Evolutionary conservation across 805 yeast genomes (phyloP).

Genomic region (Kregervanrija pseudodelftensis): DNA sequence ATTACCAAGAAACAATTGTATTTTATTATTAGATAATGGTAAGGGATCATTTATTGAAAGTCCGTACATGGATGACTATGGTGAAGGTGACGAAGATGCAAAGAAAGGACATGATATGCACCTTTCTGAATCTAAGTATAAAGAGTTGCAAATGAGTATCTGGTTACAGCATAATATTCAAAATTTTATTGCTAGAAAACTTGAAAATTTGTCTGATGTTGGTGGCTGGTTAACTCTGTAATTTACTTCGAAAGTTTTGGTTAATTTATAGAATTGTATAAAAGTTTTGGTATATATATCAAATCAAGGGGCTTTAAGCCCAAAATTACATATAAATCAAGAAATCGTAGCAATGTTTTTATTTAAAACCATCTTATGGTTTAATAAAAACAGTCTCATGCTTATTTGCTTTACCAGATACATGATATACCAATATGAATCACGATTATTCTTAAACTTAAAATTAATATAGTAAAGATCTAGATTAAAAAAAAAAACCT

Average conservation of each 20-base stretch:
- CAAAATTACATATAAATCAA: too few species aligned
- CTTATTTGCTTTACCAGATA: too few species aligned
- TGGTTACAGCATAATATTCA: slow-evolving; percentile 80
- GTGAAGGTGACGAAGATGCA: slow-evolving; percentile 72
- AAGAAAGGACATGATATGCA: slow-evolving; percentile 68
- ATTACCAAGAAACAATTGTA: slow-evolving; percentile 59
- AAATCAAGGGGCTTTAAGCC: not conserved
- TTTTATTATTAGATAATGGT: slow-evolving; percentile 58
- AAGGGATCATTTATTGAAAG: slow-evolving; percentile 81
- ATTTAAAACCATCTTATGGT: too few species aligned
- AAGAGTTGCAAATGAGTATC: slow-evolving; percentile 53
- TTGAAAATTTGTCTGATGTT: slow-evolving; percentile 72
- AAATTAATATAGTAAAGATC: too few species aligned
- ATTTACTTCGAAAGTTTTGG: slow-evolving; percentile 1
- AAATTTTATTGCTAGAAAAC: slow-evolving; percentile 66
- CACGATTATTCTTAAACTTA: too few species aligned
- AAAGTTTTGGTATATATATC: not conserved
- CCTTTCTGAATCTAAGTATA: slow-evolving; percentile 55
- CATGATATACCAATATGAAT: too few species aligned
- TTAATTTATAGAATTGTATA: not conserved
- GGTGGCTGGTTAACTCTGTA: slow-evolving; percentile 95
- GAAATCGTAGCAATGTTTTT: too few species aligned
- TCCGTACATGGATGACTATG: slow-evolving; percentile 82
- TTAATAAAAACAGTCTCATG: too few species aligned
- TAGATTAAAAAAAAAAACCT: too few species aligned